These are phyloP conservation scores for Didymella pomorum DNA, from an alignment of 2,329 filamentous ascomycete genomes.

Conservation along the genomic window DNA sequence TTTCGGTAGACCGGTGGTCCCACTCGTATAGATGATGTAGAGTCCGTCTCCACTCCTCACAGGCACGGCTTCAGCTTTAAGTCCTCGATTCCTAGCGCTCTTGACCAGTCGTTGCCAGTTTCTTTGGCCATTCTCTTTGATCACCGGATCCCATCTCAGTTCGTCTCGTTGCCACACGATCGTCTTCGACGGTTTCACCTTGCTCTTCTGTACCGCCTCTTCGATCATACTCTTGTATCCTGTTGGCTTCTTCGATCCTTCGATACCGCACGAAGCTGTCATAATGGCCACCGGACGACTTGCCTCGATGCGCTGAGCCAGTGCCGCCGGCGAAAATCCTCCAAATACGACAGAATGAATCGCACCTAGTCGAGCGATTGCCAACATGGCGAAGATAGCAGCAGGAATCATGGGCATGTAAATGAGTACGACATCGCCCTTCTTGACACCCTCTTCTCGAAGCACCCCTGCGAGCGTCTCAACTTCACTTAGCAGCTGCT, in stretches of 20 bases:
- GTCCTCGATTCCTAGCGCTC: constrained; percentile 70
- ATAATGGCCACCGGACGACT: constrained; percentile 78
- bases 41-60: constrained; percentile 79
- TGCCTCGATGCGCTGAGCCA: constrained; percentile 89
- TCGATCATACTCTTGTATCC: constrained; percentile 78
- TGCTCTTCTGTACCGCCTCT: constrained; percentile 72
- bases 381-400: constrained; percentile 84
- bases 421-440: constrained; percentile 86
- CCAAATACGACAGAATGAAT: constrained; percentile 94
- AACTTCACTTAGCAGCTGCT: constrained; percentile 78
- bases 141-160: constrained; percentile 74
- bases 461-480: constrained; percentile 83
- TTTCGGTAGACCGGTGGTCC: constrained; percentile 84
- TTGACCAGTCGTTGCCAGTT: constrained; percentile 81
- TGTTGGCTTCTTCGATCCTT: constrained; percentile 80
- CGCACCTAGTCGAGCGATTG: constrained; percentile 80
- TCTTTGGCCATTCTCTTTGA: constrained; percentile 72
- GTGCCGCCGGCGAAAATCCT: constrained; percentile 80
- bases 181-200: constrained; percentile 74
- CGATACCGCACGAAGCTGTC: constrained; percentile 91
- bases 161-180: constrained; percentile 87
- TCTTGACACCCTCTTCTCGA: constrained; percentile 79
- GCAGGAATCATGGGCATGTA: constrained; percentile 99
- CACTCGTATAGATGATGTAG: constrained; percentile 91
- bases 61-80: constrained; percentile 78